Base-by-base conservation (phyloP, 768 basidiomycete genomes). In the Botryobasidium botryosum region DNA sequence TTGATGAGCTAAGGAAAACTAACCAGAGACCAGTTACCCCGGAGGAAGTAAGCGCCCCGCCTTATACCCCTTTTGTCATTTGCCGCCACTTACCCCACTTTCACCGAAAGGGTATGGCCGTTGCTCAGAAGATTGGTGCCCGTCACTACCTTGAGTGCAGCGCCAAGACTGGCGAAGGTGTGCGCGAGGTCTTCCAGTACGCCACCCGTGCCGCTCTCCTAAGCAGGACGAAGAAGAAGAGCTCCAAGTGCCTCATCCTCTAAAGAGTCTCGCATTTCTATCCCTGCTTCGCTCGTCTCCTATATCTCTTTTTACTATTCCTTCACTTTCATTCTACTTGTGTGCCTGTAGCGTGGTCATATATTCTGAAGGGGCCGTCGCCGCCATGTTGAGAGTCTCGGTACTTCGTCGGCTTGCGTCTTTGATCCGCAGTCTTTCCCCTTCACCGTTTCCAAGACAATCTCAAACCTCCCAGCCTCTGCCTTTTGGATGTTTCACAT, bases 101-200 rank as follows among this genome's bases (percentile, higher is more conserved):
- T 17, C 20, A 17, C 44, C 17, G 50, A 6, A 54, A 97, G 86
- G 94, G 90, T 49, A 80, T 88, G 76, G 82, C 83, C 6, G 81
- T 96, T 27, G 77, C 84, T 20, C 81, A 85, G 68, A 92, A 96
- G 80, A 97, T 99, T 54, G 83, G 83, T 24, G 92, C 94, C 4
- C 84, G 77, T 64, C 80, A 87, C 59, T 99, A 97, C 63, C 77
- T 99, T 43, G 94, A 99, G 62, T 99, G 94, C 63, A 91, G 87
- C 44, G 90, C 90, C 61, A 82, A 80, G 70, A 79, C 87, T 13
- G 90, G 91, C 48, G 88, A 96, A 64, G 91, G 92, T 54, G 92
- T 99, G 39, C 79, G 84, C 51, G 91, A 97, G 64, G 92, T 99
- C 36, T 99, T 99, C 77, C 88, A 97, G 66, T 84, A 82, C 54